A percentile compares a stretch with the other conserved stretches of the same genome.
These are phyloP conservation scores for Ascomycota sp. DNA, from an alignment of 2,329 filamentous ascomycete genomes.

Conservation along the genomic window DNA sequence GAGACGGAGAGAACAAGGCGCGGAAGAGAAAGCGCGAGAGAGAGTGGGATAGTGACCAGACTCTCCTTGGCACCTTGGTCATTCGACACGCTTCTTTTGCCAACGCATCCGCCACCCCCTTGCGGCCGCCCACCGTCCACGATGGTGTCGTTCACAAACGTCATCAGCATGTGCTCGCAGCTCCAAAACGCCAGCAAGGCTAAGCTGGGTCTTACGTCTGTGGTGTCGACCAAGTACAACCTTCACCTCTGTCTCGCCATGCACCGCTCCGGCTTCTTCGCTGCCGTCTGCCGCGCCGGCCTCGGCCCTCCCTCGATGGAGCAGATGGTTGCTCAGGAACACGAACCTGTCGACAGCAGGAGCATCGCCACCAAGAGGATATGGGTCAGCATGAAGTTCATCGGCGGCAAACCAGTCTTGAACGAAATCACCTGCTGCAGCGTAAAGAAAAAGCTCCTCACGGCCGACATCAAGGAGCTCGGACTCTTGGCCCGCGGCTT, in stretches of 20 bases:
- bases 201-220: constrained; percentile 66
- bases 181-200: constrained; percentile 74
- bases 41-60: too few relatives aligned
- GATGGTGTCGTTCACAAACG: constrained; percentile 40
- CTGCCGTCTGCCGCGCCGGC: constrained; percentile 54
- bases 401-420: constrained; percentile 62
- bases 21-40: too few relatives aligned
- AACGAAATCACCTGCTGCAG: constrained; percentile 43
- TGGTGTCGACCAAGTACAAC: constrained; percentile 65
- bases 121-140: too few relatives aligned
- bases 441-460: constrained; percentile 56
- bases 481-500: constrained; percentile 48
- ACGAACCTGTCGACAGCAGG: constrained; percentile 39
- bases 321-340: constrained; percentile 21
- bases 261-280: constrained; percentile 66
- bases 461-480: constrained; percentile 40
- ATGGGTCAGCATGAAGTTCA: constrained; percentile 86
- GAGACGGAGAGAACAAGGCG: too few relatives aligned
- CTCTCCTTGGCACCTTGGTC: too few relatives aligned
- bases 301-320: constrained; percentile 29
- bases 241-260: constrained; percentile 55
- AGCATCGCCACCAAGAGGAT: constrained; percentile 59
- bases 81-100: too few relatives aligned
- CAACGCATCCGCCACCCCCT: too few relatives aligned
- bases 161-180: constrained; percentile 72